phyloP scores from a whole-genome alignment of 176 grass and related monocot species.

The Musa troglodytarum region DNA sequence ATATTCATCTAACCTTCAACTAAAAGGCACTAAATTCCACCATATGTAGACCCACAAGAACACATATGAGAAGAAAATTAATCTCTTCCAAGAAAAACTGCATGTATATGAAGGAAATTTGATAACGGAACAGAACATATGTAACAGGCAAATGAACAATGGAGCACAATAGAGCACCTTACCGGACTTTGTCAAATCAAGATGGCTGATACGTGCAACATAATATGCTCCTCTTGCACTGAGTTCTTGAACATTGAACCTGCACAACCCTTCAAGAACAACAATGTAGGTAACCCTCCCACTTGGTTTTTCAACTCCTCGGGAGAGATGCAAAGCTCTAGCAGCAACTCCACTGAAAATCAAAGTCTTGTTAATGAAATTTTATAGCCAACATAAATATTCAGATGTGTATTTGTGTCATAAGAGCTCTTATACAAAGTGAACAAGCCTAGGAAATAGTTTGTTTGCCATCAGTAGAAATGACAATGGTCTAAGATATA shows the following conservation, averaged over 20 bases:
- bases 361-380: neutral
- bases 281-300: constrained; percentile 96
- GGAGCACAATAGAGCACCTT: constrained; percentile 11
- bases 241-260: constrained; percentile 92
- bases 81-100: neutral
- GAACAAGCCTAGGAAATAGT: neutral
- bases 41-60: neutral
- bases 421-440: neutral
- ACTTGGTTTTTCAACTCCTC: constrained; percentile 98
- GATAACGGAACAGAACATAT: neutral
- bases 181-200: constrained; percentile 95
- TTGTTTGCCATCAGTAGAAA: neutral
- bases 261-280: constrained; percentile 92
- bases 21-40: neutral
- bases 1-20: neutral
- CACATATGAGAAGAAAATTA: neutral
- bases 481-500: neutral
- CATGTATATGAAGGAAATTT: neutral
- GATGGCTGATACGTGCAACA: constrained; percentile 74
- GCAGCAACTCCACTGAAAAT: constrained; percentile 80
- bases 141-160: neutral
- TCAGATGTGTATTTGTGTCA: neutral
- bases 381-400: neutral
- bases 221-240: constrained; percentile 85
- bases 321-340: constrained; percentile 96